These are phyloP conservation scores for Colletotrichum spaethianum DNA, from an alignment of 2,329 filamentous ascomycete genomes.

Conservation along the genomic window DNA sequence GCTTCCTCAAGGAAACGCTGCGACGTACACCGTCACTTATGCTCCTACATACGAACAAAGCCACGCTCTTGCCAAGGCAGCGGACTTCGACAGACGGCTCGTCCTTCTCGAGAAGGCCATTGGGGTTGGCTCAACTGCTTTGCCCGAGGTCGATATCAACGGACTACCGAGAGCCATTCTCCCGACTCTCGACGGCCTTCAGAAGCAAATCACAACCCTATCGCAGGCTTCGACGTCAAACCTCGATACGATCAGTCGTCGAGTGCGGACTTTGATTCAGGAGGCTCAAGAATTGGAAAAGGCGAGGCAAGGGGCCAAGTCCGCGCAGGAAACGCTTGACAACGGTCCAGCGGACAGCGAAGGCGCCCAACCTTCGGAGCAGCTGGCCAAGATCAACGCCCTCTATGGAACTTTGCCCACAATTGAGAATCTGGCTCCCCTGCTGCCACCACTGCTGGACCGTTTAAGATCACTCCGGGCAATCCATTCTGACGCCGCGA, in stretches of 20 bases:
- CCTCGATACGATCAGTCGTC: constrained; percentile 79
- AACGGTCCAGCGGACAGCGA: constrained; percentile 59
- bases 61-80: constrained; percentile 83
- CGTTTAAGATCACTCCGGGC: constrained; percentile 85
- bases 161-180: constrained; percentile 79
- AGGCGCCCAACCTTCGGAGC: constrained; percentile 71
- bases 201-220: constrained; percentile 84
- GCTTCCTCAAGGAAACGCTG: constrained; percentile 25
- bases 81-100: constrained; percentile 89
- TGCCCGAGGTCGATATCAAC: constrained; percentile 73
- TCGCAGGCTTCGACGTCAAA: constrained; percentile 80
- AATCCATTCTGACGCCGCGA: constrained; percentile 89
- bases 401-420: constrained; percentile 91
- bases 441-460: constrained; percentile 88
- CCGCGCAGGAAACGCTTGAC: constrained; percentile 71
- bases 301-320: constrained; percentile 72
- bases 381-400: constrained; percentile 89
- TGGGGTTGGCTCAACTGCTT: constrained; percentile 80
- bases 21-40: constrained; percentile 76
- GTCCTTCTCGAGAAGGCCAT: constrained; percentile 84
- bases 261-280: constrained; percentile 77
- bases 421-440: constrained; percentile 87
- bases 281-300: constrained; percentile 82
- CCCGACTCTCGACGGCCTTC: constrained; percentile 84
- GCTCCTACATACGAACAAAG: constrained; percentile 75